Evolutionary conservation across 768 basidiomycete genomes (phyloP).

Genomic region (Suillus subalutaceus): DNA sequence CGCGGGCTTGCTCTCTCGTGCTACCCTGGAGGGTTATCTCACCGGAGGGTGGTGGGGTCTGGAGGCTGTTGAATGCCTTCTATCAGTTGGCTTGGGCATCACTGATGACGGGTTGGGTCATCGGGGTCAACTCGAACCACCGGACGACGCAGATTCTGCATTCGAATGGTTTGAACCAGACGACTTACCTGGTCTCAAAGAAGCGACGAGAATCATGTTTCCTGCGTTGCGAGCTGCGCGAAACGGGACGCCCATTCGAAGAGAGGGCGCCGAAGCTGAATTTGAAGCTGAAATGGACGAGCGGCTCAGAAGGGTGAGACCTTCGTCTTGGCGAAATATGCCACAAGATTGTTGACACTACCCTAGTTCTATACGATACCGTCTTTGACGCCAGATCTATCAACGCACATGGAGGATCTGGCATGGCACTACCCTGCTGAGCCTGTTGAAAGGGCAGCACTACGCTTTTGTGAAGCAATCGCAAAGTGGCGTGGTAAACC

Average conservation of each 20-base stretch:
- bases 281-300: slow-evolving; percentile 78
- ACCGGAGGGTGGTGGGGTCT: slow-evolving; percentile 79
- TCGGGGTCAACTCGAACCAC: slow-evolving; percentile 28
- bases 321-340: not conserved
- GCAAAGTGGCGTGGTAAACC: slow-evolving; percentile 85
- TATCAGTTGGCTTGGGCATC: slow-evolving; percentile 70
- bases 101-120: slow-evolving; percentile 22
- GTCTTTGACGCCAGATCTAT: slow-evolving; percentile 67
- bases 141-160: slow-evolving; percentile 36
- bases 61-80: slow-evolving; percentile 67
- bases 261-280: slow-evolving; percentile 64
- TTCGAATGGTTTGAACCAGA: slow-evolving; percentile 75
- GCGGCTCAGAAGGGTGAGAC: slow-evolving; percentile 65
- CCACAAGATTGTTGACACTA: slow-evolving; percentile 11
- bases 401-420: slow-evolving; percentile 71
- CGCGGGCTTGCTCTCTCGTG: slow-evolving; percentile 77
- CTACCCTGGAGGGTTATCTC: slow-evolving; percentile 83
- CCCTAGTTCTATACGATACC: slow-evolving; percentile 81
- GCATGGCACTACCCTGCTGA: slow-evolving; percentile 84
- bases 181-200: slow-evolving; percentile 67
- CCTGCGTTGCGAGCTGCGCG: slow-evolving; percentile 45
- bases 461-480: slow-evolving; percentile 81
- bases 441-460: slow-evolving; percentile 75
- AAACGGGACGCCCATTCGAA: slow-evolving; percentile 31
- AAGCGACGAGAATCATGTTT: slow-evolving; percentile 72